These are phyloP conservation scores for Beauveria asiatica DNA, from an alignment of 2,329 filamentous ascomycete species.

Conservation along the genomic window DNA sequence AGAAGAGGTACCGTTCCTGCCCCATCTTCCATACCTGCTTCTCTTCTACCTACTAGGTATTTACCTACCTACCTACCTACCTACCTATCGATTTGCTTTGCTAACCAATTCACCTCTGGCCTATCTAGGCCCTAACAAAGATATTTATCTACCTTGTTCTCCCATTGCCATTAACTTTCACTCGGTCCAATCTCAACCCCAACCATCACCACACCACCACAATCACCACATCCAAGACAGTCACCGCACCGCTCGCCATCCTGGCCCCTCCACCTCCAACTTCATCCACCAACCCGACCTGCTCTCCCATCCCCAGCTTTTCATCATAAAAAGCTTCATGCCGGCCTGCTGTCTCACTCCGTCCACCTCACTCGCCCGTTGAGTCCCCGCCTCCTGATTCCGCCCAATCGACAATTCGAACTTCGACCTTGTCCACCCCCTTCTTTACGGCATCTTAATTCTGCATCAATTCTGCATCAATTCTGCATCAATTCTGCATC, in stretches of 20 bases:
- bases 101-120: too few species aligned
- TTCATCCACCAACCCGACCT: neutral
- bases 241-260: neutral
- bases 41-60: neutral
- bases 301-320: neutral
- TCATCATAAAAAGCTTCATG: constrained; percentile 3
- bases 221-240: neutral
- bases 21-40: neutral
- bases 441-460: neutral
- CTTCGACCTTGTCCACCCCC: neutral
- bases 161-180: too few species aligned
- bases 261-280: neutral
- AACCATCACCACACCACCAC: neutral
- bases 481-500: neutral
- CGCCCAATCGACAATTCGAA: neutral
- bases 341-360: neutral
- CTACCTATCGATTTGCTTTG: neutral
- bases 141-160: neutral
- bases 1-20: too few species aligned
- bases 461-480: neutral
- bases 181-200: too few species aligned
- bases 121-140: neutral
- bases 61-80: too few species aligned
- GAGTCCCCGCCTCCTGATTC: neutral
- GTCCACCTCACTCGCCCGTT: neutral